These are phyloP conservation scores for Pestalotiopsis sp. DNA, from an alignment of 2,329 filamentous ascomycete species.

Conservation along the genomic window DNA sequence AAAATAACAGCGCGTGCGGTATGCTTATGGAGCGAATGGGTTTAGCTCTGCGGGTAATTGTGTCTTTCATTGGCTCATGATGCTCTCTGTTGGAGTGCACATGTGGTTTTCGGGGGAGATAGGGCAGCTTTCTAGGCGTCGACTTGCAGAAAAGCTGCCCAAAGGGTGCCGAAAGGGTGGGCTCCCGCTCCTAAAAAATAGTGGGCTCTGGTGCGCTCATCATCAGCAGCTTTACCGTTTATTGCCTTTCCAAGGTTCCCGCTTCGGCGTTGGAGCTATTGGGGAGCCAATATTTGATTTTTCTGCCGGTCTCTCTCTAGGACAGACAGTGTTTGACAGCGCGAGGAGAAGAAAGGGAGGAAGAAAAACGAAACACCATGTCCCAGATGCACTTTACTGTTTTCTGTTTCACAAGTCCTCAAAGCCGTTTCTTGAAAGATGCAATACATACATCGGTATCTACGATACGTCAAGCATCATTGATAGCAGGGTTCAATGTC, in stretches of 20 bases:
- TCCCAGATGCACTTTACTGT: no score
- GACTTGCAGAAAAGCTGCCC: not conserved
- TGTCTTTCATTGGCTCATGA: not conserved
- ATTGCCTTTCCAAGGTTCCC: not conserved
- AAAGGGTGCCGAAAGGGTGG: not conserved
- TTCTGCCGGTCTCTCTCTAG: not conserved
- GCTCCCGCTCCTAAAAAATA: not conserved
- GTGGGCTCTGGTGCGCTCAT: not conserved
- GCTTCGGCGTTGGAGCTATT: not conserved
- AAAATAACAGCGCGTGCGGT: not conserved
- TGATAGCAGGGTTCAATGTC: not conserved
- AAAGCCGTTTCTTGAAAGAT: not conserved
- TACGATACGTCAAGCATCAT: not conserved
- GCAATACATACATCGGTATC: not conserved
- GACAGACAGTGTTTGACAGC: not conserved
- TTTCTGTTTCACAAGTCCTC: no score
- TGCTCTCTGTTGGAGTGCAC: slow-evolving; percentile 21
- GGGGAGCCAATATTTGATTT: not conserved
- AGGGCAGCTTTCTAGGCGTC: not conserved
- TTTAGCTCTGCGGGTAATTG: not conserved
- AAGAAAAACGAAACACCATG: not conserved
- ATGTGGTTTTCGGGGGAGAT: slow-evolving; percentile 20
- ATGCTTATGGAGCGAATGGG: not conserved
- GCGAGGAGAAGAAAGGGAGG: not conserved
- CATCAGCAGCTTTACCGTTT: not conserved